phyloP scores from a whole-genome alignment of 768 basidiomycete species.

The Collybiopsis luxurians region DNA sequence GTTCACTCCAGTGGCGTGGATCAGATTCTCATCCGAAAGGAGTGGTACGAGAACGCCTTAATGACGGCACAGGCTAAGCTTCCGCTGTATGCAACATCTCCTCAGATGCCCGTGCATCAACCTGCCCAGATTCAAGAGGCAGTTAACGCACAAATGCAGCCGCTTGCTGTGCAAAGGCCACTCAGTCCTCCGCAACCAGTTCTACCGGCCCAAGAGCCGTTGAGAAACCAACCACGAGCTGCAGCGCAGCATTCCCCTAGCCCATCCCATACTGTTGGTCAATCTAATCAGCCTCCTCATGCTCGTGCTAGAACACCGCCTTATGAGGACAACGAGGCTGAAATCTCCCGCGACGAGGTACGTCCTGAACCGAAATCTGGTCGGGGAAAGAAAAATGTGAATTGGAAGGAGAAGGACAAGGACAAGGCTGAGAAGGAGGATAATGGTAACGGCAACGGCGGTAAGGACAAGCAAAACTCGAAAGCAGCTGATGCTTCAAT shows the following conservation, averaged over 20 bases:
- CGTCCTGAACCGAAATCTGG: constrained; percentile 47
- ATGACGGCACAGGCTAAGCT: constrained; percentile 56
- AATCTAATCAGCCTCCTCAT: constrained; percentile 23
- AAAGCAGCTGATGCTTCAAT: constrained; percentile 31
- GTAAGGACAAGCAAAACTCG: constrained; percentile 15
- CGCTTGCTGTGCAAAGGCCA: constrained; percentile 20
- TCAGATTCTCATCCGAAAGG: constrained; percentile 81
- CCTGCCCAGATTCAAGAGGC: background rate
- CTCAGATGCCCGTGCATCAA: constrained; percentile 18
- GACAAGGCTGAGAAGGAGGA: constrained; percentile 23
- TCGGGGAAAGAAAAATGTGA: constrained; percentile 58
- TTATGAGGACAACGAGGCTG: constrained; percentile 72
- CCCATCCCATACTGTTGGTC: background rate
- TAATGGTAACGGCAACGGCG: constrained; percentile 11
- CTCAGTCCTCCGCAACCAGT: constrained; percentile 16
- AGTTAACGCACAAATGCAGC: background rate
- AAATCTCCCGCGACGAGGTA: constrained; percentile 57
- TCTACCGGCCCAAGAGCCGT: constrained; percentile 21
- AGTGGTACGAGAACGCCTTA: constrained; percentile 79
- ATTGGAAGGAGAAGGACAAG: constrained; percentile 45
- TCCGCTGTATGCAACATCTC: constrained; percentile 44
- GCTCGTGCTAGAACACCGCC: constrained; percentile 64
- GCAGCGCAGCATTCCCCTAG: constrained; percentile 12
- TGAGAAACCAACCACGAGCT: constrained; percentile 15
- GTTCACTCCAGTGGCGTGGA: constrained; percentile 91